These are phyloP conservation scores for Beauveria sp. DNA, from an alignment of 2,329 filamentous ascomycete species.

Conservation along the genomic window DNA sequence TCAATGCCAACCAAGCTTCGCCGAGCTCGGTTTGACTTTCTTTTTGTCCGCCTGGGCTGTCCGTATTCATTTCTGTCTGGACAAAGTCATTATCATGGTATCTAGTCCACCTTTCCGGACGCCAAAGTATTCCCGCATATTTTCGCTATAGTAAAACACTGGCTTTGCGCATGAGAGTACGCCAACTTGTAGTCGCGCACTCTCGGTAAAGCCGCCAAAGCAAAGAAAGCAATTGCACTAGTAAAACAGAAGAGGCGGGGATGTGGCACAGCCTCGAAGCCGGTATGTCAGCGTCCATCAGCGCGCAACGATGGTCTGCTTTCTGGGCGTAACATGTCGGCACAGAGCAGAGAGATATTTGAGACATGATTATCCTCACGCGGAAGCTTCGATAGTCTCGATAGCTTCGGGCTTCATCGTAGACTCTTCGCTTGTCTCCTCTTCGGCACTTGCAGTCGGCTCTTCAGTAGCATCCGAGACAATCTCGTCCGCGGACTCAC, in stretches of 20 bases:
- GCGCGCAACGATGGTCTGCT: background rate
- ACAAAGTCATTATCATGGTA: constrained; percentile 4
- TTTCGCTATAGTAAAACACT: constrained; percentile 8
- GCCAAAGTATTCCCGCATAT: constrained; percentile 3
- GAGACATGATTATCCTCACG: background rate
- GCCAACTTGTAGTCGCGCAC: background rate
- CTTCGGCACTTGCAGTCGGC: background rate
- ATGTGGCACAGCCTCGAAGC: background rate
- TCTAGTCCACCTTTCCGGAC: background rate
- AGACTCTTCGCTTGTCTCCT: background rate
- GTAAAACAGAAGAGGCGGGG: background rate
- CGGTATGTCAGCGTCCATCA: background rate
- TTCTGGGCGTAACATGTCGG: background rate
- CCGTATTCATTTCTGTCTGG: background rate
- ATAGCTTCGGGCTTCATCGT: background rate
- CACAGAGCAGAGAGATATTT: background rate
- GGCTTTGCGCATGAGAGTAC: background rate
- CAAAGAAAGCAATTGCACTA: background rate
- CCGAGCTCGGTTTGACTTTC: background rate
- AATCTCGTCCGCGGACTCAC: background rate
- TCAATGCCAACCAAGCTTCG: background rate
- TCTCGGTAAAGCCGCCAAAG: background rate
- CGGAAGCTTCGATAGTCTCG: background rate
- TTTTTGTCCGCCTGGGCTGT: background rate
- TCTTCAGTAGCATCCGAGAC: background rate